phyloP scores from a whole-genome alignment of 768 basidiomycete species.

The Mycena alexandri region DNA sequence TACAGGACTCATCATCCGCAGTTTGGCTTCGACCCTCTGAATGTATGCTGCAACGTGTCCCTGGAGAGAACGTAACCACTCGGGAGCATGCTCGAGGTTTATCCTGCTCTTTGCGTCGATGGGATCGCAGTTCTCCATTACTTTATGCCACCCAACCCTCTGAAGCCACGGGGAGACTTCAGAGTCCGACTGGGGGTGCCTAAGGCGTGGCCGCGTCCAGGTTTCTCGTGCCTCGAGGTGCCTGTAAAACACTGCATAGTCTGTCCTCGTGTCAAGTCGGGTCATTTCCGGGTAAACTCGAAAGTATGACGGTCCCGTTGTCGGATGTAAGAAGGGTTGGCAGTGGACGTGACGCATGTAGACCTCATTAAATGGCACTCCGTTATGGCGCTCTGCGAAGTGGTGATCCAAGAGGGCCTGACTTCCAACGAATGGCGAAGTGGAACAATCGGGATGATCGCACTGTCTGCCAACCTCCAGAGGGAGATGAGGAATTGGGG shows the following conservation, averaged over 20 bases:
- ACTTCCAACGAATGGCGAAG: background rate
- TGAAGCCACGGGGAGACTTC: background rate
- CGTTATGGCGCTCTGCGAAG: background rate
- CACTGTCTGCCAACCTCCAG: background rate
- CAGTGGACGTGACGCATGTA: background rate
- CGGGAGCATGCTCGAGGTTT: background rate
- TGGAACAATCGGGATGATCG: background rate
- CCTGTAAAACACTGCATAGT: background rate
- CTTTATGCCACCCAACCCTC: background rate
- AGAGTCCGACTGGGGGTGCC: background rate
- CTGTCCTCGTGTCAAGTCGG: background rate
- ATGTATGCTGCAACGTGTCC: background rate
- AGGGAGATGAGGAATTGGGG: background rate
- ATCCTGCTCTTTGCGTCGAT: background rate
- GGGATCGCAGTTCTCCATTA: background rate
- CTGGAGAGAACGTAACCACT: background rate
- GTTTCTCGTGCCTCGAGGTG: background rate
- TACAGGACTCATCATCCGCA: background rate
- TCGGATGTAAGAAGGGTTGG: background rate
- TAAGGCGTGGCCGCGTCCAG: background rate
- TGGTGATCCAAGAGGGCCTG: background rate
- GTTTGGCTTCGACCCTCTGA: background rate
- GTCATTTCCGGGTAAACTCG: background rate
- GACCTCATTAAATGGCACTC: background rate
- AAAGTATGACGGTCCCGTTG: background rate